phyloP scores from a whole-genome alignment of 176 grass and related monocot species.

The Oryza glaberrima region DNA sequence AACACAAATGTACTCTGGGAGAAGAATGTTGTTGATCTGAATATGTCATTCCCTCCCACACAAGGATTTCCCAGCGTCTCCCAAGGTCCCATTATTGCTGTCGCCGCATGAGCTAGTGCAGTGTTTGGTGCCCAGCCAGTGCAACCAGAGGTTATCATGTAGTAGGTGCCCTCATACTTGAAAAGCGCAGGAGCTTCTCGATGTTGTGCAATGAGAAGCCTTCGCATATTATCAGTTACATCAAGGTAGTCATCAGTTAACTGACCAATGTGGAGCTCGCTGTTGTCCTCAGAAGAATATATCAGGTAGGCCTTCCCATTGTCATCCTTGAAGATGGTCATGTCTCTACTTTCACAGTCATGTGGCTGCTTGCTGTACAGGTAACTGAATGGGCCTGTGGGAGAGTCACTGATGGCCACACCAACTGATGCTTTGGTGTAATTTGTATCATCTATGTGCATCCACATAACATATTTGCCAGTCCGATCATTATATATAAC shows the following conservation, averaged over 20 bases:
- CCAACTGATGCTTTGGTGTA: constrained; percentile 94
- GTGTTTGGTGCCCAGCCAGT: constrained; percentile 90
- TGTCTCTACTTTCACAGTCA: constrained; percentile 89
- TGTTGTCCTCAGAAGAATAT: constrained; percentile 95
- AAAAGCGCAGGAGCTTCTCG: constrained; percentile 88
- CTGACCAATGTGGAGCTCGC: constrained; percentile 80
- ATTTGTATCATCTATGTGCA: constrained; percentile 94
- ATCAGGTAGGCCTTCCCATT: constrained; percentile 88
- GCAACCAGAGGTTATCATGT: constrained; percentile 96
- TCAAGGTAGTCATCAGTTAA: constrained; percentile 90
- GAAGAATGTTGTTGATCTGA: constrained; percentile 88
- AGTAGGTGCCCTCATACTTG: constrained; percentile 86
- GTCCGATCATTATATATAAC: constrained; percentile 91
- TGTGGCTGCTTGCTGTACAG: constrained; percentile 88
- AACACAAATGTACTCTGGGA: constrained; percentile 92
- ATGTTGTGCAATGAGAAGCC: constrained; percentile 69
- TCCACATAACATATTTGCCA: constrained; percentile 94
- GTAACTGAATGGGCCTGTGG: constrained; percentile 83
- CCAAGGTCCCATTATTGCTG: constrained; percentile 88
- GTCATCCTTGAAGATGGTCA: constrained; percentile 97
- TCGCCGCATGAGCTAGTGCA: constrained; percentile 78
- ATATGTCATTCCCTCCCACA: constrained; percentile 76
- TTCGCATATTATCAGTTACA: constrained; percentile 56
- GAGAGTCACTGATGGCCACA: constrained; percentile 61
- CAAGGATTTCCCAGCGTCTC: constrained; percentile 89